Evolutionary conservation across 345 rosid genomes (phyloP), one percentile per base, ranked within the genome.

Genomic region (Dipteronia dyeriana): DNA sequence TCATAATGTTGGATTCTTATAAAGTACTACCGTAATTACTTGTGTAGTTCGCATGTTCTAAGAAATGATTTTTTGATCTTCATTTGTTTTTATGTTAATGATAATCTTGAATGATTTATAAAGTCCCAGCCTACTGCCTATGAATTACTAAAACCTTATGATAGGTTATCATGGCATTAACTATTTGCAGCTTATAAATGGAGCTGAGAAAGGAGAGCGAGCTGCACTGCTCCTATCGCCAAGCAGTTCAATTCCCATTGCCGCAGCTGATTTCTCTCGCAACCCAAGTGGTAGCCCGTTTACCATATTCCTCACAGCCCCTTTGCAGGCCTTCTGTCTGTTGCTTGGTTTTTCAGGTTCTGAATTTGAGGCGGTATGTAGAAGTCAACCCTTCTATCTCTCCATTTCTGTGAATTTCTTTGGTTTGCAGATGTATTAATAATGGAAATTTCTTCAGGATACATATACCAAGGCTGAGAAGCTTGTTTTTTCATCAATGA

Each of bases 141-240:
- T 23, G 17, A 38, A 66, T 75, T 66, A 22, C 39, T 34, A 26
- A 39, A 23, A 16, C 57, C 29, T 68, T 25, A 7, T 56, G 75
- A 56, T 49, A 69, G 45, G 70, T 66, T 61, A 26, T 75, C 54
- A 26, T 53, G 60, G 53, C 71, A 20, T 31, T 66, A 34, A 63
- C 74, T 51, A 71, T 80, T 6, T 72, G 78, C 84, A 93, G 98
- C 85, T 84, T 63, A 82, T 93, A 19, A 84, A 82, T 86, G 98
- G 99, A 80, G 86, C 90, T 68, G 99, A 95, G 86, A 93, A 93
- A 86, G 99, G 99, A 79, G 99, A 95, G 84, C 88, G 90, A 75
- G 95, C 99, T 41, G 98, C 96, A n/a, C 71, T 95, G 77, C 94
- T 95, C 82, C 81, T 93, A 56, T 95, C 98, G 22, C 94, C 99